These are phyloP conservation scores for Cordyceps cateniannulata DNA, from an alignment of 2,329 filamentous ascomycete species.

Conservation along the genomic window DNA sequence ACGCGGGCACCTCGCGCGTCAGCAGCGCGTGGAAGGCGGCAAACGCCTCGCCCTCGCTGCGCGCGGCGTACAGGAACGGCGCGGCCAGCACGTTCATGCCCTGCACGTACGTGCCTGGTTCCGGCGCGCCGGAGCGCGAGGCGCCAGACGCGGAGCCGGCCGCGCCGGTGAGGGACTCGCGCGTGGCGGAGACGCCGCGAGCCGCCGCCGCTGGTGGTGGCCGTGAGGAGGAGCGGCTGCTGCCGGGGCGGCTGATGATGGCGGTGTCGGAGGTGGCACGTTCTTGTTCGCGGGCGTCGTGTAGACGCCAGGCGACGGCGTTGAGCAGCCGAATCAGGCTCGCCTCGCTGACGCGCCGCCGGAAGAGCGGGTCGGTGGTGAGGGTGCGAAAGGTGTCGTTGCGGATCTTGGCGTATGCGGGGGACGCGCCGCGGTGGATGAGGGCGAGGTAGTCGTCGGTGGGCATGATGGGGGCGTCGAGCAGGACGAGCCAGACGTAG, in stretches of 20 bases:
- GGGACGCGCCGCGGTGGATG: slow-evolving; percentile 87
- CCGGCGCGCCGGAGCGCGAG: slow-evolving; percentile 32
- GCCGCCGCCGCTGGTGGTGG: background rate
- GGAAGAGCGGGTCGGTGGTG: slow-evolving; percentile 94
- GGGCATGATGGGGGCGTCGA: slow-evolving; percentile 76
- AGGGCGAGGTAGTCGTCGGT: slow-evolving; percentile 87
- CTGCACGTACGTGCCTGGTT: slow-evolving; percentile 87
- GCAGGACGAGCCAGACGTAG: slow-evolving; percentile 91
- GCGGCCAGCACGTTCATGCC: slow-evolving; percentile 98
- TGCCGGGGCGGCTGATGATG: slow-evolving; percentile 1
- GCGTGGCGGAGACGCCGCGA: background rate
- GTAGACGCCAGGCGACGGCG: slow-evolving; percentile 87
- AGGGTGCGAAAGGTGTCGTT: slow-evolving; percentile 97
- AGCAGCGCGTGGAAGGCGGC: slow-evolving; percentile 84
- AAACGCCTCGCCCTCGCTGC: slow-evolving; percentile 92
- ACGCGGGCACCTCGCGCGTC: slow-evolving; percentile 82
- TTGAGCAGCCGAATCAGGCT: slow-evolving; percentile 91
- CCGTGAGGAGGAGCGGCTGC: slow-evolving; percentile 5
- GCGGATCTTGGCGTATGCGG: slow-evolving; percentile 93
- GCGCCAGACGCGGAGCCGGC: slow-evolving; percentile 3
- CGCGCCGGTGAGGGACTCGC: background rate
- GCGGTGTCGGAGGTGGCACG: slow-evolving; percentile 16
- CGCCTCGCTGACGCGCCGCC: slow-evolving; percentile 89
- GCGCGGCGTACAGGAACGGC: slow-evolving; percentile 89
- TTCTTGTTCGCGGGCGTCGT: slow-evolving; percentile 62